A percentile compares a stretch with the other conserved stretches of the same genome.
Conservation (phyloP, 768 basidiomycete species). For the Mycena floridula region DNA sequence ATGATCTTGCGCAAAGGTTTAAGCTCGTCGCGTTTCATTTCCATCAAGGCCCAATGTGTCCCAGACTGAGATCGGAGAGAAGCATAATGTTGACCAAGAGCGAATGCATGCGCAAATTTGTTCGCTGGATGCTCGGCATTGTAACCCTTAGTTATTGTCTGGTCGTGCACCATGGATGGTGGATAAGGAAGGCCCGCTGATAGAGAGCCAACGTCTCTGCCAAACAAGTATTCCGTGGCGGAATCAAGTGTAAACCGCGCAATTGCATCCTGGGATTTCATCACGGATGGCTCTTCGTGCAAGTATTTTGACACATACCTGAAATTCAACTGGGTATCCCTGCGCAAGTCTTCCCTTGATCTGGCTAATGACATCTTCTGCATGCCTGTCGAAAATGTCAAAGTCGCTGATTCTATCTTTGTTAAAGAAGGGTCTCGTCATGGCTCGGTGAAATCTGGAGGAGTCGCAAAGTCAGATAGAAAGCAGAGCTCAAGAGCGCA, state of each 20-base stretch:
- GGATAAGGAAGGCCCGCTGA: constrained; percentile 45
- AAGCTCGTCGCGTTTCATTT: constrained; percentile 46
- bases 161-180: constrained; percentile 15
- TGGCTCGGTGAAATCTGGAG: constrained; percentile 52
- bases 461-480: too few species aligned
- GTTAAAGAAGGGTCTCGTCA: constrained; percentile 58
- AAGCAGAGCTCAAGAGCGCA: too few species aligned
- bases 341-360: constrained; percentile 34
- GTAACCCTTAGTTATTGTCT: constrained; percentile 10
- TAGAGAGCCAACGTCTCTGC: constrained; percentile 39
- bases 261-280: constrained; percentile 49
- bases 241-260: constrained; percentile 56
- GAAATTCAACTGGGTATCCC: constrained; percentile 52
- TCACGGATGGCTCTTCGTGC: too few species aligned
- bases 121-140: constrained; percentile 33
- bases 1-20: constrained; percentile 40
- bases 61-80: constrained; percentile 35
- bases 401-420: constrained; percentile 48
- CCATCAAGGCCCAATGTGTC: constrained; percentile 41
- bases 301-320: constrained; percentile 32
- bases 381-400: constrained; percentile 47
- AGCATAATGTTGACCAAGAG: constrained; percentile 36
- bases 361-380: constrained; percentile 38
- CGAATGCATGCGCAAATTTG: constrained; percentile 43
- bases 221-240: constrained; percentile 54